Conservation (phyloP, 176 grass and related monocot genomes). For the Triticum monococcum region DNA sequence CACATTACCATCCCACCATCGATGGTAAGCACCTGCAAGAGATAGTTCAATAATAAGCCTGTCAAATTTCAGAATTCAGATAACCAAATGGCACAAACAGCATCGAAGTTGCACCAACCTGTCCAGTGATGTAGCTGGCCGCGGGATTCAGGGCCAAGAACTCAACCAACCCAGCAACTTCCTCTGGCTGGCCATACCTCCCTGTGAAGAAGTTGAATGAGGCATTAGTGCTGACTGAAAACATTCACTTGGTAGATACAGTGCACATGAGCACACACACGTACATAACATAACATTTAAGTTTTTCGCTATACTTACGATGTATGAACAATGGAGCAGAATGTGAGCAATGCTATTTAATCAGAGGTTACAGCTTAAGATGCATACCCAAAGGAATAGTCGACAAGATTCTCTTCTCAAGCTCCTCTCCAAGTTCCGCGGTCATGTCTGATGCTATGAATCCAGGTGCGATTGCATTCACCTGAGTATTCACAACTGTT, state of each 20-base stretch:
- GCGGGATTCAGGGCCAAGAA: constrained; percentile 50
- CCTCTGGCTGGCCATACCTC: constrained; percentile 84
- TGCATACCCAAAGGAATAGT: constrained; percentile 81
- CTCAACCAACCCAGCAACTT: constrained; percentile 50
- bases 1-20: constrained; percentile 80
- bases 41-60: background rate
- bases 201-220: constrained; percentile 42
- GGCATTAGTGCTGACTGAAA: background rate
- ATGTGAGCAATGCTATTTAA: background rate
- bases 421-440: constrained; percentile 71
- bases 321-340: background rate
- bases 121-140: constrained; percentile 50
- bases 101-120: constrained; percentile 24
- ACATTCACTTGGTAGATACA: background rate
- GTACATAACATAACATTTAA: background rate
- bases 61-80: background rate
- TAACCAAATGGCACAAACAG: background rate
- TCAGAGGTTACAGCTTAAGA: background rate
- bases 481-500: constrained; percentile 54
- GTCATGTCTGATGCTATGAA: constrained; percentile 98
- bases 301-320: background rate
- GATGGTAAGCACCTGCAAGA: constrained; percentile 55
- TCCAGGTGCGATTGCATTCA: constrained; percentile 94
- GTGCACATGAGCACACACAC: background rate
- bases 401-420: constrained; percentile 91